Percentiles rank a stretch among this genome's conserved stretches.
Conservation (phyloP, 305 asterid species). For the Ilex paraguariensis region DNA sequence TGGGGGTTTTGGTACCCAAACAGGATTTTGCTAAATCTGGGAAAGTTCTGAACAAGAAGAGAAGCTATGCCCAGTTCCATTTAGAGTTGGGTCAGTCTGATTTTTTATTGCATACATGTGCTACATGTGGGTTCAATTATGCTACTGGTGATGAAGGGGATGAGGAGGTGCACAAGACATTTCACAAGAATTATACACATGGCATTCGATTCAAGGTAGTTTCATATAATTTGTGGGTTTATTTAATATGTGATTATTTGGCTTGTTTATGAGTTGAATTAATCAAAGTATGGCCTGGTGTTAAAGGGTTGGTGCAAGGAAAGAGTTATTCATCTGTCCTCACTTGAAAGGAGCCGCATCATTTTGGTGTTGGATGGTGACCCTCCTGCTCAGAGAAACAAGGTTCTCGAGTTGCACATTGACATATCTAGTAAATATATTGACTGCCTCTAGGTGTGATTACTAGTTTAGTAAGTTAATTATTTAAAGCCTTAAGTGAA, state of each 20-base stretch:
- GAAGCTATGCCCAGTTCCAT: slow-evolving; percentile 59
- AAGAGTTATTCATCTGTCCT: slow-evolving; percentile 32
- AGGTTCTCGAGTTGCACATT: slow-evolving; percentile 27
- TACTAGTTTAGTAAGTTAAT: neutral
- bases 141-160: slow-evolving; percentile 61
- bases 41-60: slow-evolving; percentile 50
- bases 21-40: slow-evolving; percentile 21
- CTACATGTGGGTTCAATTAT: slow-evolving; percentile 54
- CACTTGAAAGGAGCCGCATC: slow-evolving; percentile 44
- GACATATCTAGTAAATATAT: neutral
- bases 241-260: neutral
- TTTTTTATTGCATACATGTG: slow-evolving; percentile 56
- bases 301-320: slow-evolving; percentile 71
- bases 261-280: neutral
- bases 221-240: neutral
- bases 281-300: slow-evolving; percentile 6
- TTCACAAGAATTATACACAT: slow-evolving; percentile 67
- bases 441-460: neutral
- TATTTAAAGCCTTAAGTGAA: slow-evolving; percentile 3
- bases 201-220: slow-evolving; percentile 67
- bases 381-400: slow-evolving; percentile 48
- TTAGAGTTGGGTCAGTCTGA: slow-evolving; percentile 75
- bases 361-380: slow-evolving; percentile 63
- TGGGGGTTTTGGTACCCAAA: slow-evolving; percentile 15
- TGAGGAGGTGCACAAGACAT: slow-evolving; percentile 59